phyloP scores from a whole-genome alignment of 2,329 filamentous ascomycete genomes.

The Torrubiella hemipterigena region DNA sequence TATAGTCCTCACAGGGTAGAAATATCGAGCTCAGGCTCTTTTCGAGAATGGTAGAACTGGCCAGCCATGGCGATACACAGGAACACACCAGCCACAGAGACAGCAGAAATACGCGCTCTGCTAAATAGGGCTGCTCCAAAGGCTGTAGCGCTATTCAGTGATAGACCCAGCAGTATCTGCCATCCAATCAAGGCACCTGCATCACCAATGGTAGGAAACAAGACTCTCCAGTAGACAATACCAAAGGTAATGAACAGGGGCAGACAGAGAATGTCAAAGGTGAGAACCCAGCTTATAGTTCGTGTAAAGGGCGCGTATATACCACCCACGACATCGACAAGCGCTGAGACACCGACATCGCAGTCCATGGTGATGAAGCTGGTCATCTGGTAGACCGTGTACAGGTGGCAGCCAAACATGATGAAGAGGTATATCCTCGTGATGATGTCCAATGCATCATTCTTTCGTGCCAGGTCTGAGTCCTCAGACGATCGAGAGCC shows the following conservation, averaged over 20 bases:
- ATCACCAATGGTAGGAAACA: too few relatives aligned
- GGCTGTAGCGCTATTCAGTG: too few relatives aligned
- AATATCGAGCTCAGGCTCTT: conserved; percentile 47
- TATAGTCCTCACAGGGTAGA: conserved; percentile 62
- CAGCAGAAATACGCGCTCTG: too few relatives aligned
- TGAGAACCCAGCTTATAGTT: conserved; percentile 33
- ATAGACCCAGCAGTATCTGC: too few relatives aligned
- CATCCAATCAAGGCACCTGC: too few relatives aligned
- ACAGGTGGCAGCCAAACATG: conserved; percentile 54
- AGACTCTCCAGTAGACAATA: conserved; percentile 58
- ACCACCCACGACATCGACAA: conserved; percentile 68
- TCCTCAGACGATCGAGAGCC: too few relatives aligned
- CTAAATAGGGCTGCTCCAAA: too few relatives aligned
- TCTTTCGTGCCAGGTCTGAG: too few relatives aligned
- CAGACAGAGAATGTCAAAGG: conserved; percentile 54
- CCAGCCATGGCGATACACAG: conserved; percentile 65
- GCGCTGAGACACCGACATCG: conserved; percentile 58
- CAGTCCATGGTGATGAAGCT: conserved; percentile 59
- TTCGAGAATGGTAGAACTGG: conserved; percentile 58
- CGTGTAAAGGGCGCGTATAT: conserved; percentile 40
- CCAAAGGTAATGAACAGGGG: conserved; percentile 45
- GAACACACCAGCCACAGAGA: conserved; percentile 55
- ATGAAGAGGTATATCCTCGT: conserved; percentile 50
- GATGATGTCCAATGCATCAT: conserved; percentile 41
- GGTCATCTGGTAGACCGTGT: conserved; percentile 59